Evolutionary conservation across 129 eudicot genomes (phyloP).

Genomic region (Scalesia atractyloides): DNA sequence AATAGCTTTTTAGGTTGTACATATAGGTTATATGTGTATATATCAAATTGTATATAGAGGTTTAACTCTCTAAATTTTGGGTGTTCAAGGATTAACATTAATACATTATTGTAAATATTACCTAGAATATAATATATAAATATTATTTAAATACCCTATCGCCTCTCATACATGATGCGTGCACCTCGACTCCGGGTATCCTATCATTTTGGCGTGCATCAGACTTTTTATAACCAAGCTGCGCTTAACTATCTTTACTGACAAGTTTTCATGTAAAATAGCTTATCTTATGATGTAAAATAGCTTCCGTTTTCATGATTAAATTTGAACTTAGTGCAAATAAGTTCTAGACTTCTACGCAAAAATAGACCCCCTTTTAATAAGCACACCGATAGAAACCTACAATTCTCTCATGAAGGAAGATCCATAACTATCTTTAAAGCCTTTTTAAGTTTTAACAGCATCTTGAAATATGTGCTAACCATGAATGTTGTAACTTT

Average conservation of each 20-base stretch:
- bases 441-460: not conserved
- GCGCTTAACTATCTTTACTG: not conserved
- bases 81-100: too few relatives aligned
- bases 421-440: not conserved
- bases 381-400: not conserved
- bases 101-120: too few relatives aligned
- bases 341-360: not conserved
- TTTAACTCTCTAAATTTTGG: too few relatives aligned
- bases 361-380: not conserved
- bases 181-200: too few relatives aligned
- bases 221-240: not conserved
- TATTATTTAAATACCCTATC: too few relatives aligned
- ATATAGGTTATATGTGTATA: too few relatives aligned
- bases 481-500: not conserved
- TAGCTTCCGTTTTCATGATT: not conserved
- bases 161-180: too few relatives aligned
- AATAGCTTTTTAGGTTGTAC: too few relatives aligned
- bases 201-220: too few relatives aligned
- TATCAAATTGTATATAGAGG: too few relatives aligned
- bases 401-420: not conserved
- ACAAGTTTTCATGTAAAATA: not conserved
- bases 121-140: too few relatives aligned
- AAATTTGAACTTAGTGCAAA: not conserved
- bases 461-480: conserved; percentile 1
- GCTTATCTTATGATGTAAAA: not conserved